Evolutionary conservation across 2,329 filamentous ascomycete species (phyloP).

Genomic region (Diplocarpon rosae): DNA sequence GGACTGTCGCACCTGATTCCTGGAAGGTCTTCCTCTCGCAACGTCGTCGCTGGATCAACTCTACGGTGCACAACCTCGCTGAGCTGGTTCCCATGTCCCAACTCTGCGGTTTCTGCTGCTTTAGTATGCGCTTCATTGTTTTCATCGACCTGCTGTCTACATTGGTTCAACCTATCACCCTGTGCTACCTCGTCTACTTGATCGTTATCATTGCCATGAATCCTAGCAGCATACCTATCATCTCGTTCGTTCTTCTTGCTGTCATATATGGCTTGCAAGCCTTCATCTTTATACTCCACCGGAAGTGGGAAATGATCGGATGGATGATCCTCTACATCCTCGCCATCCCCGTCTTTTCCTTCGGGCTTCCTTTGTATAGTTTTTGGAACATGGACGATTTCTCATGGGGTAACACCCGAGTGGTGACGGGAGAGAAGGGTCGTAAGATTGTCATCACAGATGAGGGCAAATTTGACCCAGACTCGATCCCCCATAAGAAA

Average conservation of each 20-base stretch:
- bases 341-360: constrained; percentile 84
- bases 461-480: constrained; percentile 94
- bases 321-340: constrained; percentile 97
- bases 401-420: constrained; percentile 96
- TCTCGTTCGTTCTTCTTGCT: constrained; percentile 79
- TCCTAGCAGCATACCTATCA: constrained; percentile 60
- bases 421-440: constrained; percentile 88
- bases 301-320: constrained; percentile 99
- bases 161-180: constrained; percentile 79
- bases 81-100: constrained; percentile 89
- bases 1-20: constrained; percentile 92
- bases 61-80: constrained; percentile 92
- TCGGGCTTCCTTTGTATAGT: constrained; percentile 79
- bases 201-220: constrained; percentile 60
- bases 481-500: constrained; percentile 89
- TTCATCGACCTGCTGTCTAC: constrained; percentile 90
- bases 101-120: constrained; percentile 98
- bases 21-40: constrained; percentile 95
- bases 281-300: constrained; percentile 89
- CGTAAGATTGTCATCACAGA: constrained; percentile 89
- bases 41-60: constrained; percentile 99
- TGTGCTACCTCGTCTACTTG: constrained; percentile 83
- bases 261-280: constrained; percentile 97
- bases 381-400: constrained; percentile 99
- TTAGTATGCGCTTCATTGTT: constrained; percentile 97